Conservation (phyloP, 2,329 filamentous ascomycete species). For the Fusarium armeniacum region DNA sequence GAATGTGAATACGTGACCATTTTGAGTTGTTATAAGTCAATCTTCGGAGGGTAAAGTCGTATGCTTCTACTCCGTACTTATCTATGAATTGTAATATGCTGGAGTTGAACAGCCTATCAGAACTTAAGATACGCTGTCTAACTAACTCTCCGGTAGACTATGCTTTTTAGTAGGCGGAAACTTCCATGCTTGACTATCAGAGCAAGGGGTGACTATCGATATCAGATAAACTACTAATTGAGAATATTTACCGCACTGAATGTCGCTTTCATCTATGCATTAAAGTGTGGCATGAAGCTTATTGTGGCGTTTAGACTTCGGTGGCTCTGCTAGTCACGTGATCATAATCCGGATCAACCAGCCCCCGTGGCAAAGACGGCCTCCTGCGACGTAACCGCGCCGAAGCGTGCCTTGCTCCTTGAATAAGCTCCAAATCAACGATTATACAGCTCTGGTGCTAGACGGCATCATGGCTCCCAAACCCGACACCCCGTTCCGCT, state of each 20-base stretch:
- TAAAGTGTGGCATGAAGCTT: constrained; percentile 12
- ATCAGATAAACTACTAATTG: constrained; percentile 22
- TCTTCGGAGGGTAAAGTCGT: neutral
- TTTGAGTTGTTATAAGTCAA: neutral
- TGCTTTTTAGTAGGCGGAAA: constrained; percentile 6
- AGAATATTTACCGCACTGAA: constrained; percentile 5
- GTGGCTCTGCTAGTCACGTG: constrained; percentile 47
- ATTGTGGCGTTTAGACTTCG: constrained; percentile 2
- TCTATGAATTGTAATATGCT: neutral
- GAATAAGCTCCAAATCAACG: constrained; percentile 52
- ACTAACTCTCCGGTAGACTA: constrained; percentile 21
- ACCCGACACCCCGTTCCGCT: constrained; percentile 98
- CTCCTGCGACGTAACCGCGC: constrained; percentile 49
- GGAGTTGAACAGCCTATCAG: constrained; percentile 23
- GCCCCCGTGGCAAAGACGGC: constrained; percentile 38
- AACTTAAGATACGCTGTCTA: neutral
- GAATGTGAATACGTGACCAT: constrained; percentile 1
- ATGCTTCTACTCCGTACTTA: neutral
- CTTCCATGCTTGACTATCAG: constrained; percentile 11
- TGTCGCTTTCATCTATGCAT: neutral
- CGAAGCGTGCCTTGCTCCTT: constrained; percentile 47
- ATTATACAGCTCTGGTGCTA: constrained; percentile 52
- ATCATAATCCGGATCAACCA: constrained; percentile 46
- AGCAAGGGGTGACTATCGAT: constrained; percentile 11
- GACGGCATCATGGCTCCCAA: constrained; percentile 69